A percentile compares a stretch with the other conserved stretches of the same genome.
These are phyloP conservation scores for Cytospora mali DNA, from an alignment of 2,329 filamentous ascomycete species.

Conservation along the genomic window DNA sequence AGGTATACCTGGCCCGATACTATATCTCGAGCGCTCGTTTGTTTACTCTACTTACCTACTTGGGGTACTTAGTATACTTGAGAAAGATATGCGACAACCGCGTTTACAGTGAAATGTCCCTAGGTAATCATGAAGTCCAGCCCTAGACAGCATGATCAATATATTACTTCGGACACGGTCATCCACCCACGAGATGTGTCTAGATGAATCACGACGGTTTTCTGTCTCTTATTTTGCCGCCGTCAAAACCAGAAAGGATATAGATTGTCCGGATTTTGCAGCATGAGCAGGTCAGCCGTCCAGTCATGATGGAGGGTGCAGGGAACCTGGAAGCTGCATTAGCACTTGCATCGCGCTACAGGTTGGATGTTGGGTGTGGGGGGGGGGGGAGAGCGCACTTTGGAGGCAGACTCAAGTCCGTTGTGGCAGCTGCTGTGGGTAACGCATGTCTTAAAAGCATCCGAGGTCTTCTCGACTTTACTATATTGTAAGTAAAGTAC, in stretches of 20 bases:
- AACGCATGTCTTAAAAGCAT: conserved; percentile 18
- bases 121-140: neutral
- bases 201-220: conserved; percentile 10
- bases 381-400: neutral
- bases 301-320: conserved; percentile 11
- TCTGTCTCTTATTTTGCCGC: conserved; percentile 12
- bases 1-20: too few relatives aligned
- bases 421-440: too few relatives aligned
- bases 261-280: conserved; percentile 5
- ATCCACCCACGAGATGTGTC: conserved; percentile 4
- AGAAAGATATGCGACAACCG: too few relatives aligned
- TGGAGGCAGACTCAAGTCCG: neutral
- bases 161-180: conserved; percentile 2
- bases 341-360: conserved; percentile 22
- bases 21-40: neutral
- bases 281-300: conserved; percentile 23
- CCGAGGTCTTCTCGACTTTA: conserved; percentile 5
- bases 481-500: too few relatives aligned
- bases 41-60: too few relatives aligned
- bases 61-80: too few relatives aligned
- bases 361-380: neutral
- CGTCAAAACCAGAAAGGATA: conserved; percentile 13
- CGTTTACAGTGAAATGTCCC: too few relatives aligned
- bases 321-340: conserved; percentile 19
- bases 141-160: neutral